Base-by-base conservation (phyloP, 495 filamentous ascomycete species). In the Apodospora peruviana region DNA sequence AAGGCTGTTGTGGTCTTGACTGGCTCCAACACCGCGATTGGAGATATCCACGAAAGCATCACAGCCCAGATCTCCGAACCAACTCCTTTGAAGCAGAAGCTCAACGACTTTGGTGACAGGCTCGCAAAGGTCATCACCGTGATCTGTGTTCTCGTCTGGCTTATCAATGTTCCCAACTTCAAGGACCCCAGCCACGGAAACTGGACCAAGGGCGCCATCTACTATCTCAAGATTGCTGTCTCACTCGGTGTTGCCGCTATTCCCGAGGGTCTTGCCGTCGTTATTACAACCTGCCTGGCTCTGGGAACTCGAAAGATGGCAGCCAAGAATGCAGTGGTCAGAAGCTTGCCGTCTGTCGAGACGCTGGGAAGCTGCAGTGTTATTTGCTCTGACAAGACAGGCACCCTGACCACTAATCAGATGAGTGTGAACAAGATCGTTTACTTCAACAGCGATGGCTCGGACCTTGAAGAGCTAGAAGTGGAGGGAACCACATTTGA, bases 321-420 rank as follows among this genome's bases (percentile, higher is more conserved):
- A 21, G 87, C 89, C 29, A 96, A 95, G 74, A 96, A 97, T 59
- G 93, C 93, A 14, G 91, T 98, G 29, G 93, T 98, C 39, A 79
- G 93, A 59, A 96, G 88, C 60, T 76, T 98, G 48, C 94, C 93
- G 17, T 97, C 94, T 7, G 93, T 98, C 48, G 94, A 99, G 69
- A 99, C 94, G 10, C 74, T 99, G 34, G 94, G 94, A 59, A 97
- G 94, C 78, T 99, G 94, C 76, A 97, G 93, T 61, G 90, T 99
- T 46, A 95, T 99, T 62, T 99, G 94, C 73, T 99, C 94, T n/a
- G 94, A 99, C 73, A 99, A 99, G 76, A 99, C 94, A 1, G 94
- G 94, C 53, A 99, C 94, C 19, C 71, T 99, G 62, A 99, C 94
- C 21, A 99, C 94, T 29, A 99, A 97, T 71, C 90, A 99, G 69